Conservation (phyloP, 106 monocot genomes). For the Platanthera guangdongensis region DNA sequence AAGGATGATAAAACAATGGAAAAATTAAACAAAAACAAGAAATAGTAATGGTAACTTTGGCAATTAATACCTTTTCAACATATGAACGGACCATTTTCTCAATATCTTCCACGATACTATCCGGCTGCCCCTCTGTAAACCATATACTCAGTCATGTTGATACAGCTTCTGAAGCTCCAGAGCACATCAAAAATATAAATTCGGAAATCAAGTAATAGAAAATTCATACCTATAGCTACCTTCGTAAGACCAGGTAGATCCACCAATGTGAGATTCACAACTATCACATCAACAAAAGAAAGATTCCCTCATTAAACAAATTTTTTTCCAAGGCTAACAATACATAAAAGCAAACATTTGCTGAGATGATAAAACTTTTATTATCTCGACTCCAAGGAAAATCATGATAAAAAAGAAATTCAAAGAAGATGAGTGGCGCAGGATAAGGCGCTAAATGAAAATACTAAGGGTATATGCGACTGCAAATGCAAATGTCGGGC, state of each 20-base stretch:
- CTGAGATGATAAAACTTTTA: background rate
- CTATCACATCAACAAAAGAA: slow-evolving; percentile 14
- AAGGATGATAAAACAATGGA: background rate
- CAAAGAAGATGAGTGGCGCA: too few species aligned
- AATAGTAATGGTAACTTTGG: background rate
- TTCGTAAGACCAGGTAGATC: slow-evolving; percentile 59
- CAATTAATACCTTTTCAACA: slow-evolving; percentile 54
- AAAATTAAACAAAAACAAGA: background rate
- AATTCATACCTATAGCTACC: slow-evolving; percentile 34
- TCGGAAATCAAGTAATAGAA: background rate
- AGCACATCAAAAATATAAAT: background rate
- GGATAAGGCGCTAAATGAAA: too few species aligned
- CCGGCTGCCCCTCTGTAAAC: slow-evolving; percentile 79
- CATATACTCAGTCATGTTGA: background rate
- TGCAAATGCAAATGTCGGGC: too few species aligned
- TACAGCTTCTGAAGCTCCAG: background rate
- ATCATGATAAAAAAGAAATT: too few species aligned
- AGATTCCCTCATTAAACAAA: background rate
- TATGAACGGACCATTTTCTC: slow-evolving; percentile 40
- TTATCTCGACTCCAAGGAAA: too few species aligned
- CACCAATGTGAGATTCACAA: slow-evolving; percentile 50
- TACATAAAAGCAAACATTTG: background rate
- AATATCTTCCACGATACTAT: slow-evolving; percentile 33
- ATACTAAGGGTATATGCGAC: too few species aligned
- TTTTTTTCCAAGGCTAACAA: background rate